A percentile compares a stretch with the other conserved stretches of the same genome.
phyloP scores from a whole-genome alignment of 179 eudicot species.

The Nepenthes alata region DNA sequence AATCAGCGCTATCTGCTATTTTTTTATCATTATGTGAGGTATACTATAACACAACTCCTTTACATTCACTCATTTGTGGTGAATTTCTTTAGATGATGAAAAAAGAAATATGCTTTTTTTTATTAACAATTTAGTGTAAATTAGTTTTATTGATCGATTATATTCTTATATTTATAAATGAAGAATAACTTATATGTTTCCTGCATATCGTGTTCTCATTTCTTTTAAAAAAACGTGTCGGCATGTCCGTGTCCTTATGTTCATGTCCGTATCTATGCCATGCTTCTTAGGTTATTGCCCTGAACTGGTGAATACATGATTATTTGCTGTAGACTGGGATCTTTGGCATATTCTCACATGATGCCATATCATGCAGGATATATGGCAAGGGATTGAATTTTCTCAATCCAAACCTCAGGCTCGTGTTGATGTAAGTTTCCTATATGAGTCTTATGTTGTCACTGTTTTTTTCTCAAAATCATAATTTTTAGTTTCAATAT shows the following conservation, averaged over 20 bases:
- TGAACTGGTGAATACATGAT: background rate
- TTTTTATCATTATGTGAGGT: no score
- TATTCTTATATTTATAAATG: no score
- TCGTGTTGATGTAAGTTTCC: constrained; percentile 78
- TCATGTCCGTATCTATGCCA: no score
- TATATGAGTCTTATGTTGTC: background rate
- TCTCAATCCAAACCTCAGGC: constrained; percentile 93
- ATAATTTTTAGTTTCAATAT: background rate
- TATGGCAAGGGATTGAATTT: constrained; percentile 96
- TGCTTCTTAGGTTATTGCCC: no score
- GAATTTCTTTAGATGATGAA: background rate
- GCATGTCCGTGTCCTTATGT: no score
- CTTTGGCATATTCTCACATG: constrained; percentile 7
- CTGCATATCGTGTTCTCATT: no score
- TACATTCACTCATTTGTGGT: background rate
- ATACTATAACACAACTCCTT: background rate
- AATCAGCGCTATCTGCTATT: no score
- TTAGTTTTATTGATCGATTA: no score
- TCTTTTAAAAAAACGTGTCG: no score
- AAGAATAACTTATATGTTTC: no score
- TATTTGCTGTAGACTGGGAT: background rate
- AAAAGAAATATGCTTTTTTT: no score
- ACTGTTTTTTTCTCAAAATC: background rate
- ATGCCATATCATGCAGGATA: constrained; percentile 48
- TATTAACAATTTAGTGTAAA: background rate